Percentiles rank a stretch among this genome's conserved stretches.
phyloP scores from a whole-genome alignment of 768 basidiomycete species.

The Albatrellus ellisii region DNA sequence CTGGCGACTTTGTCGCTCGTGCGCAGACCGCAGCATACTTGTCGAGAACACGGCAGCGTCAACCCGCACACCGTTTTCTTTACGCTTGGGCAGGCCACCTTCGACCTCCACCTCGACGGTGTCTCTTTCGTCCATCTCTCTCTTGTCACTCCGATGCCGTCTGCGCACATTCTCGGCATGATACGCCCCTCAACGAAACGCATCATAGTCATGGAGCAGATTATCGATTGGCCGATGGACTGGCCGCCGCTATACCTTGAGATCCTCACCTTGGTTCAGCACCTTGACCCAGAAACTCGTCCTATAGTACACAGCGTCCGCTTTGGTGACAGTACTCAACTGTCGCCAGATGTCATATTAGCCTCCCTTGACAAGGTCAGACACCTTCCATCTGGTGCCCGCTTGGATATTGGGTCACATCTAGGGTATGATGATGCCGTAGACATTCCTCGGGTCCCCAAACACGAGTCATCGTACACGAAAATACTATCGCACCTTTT shows the following conservation, averaged over 20 bases:
- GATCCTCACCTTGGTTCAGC: conserved; percentile 58
- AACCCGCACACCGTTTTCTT: conserved; percentile 60
- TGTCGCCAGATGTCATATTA: conserved; percentile 31
- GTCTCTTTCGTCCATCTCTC: conserved; percentile 52
- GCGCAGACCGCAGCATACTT: conserved; percentile 46
- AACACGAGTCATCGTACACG: conserved; percentile 85
- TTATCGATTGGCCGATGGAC: conserved; percentile 62
- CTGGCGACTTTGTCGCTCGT: conserved; percentile 50
- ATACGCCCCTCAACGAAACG: conserved; percentile 52
- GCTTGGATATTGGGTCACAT: no score
- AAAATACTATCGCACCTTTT: conserved; percentile 79
- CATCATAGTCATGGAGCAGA: conserved; percentile 75
- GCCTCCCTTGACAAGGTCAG: conserved; percentile 35
- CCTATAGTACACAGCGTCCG: conserved; percentile 49
- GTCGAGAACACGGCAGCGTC: conserved; percentile 35
- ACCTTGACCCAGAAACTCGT: conserved; percentile 31
- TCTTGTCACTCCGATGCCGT: conserved; percentile 56
- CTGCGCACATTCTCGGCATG: conserved; percentile 37
- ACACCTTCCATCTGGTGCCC: conserved; percentile 24
- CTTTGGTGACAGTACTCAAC: conserved; percentile 35
- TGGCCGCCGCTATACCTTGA: conserved; percentile 87
- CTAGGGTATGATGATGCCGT: conserved; percentile 29
- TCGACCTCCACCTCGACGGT: conserved; percentile 35
- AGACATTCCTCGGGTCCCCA: conserved; percentile 55
- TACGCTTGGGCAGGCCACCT: conserved; percentile 41